A percentile compares a stretch with the other conserved stretches of the same genome.
Evolutionary conservation across 2,329 filamentous ascomycete species (phyloP).

Genomic region (Tolypocladium capitatum): DNA sequence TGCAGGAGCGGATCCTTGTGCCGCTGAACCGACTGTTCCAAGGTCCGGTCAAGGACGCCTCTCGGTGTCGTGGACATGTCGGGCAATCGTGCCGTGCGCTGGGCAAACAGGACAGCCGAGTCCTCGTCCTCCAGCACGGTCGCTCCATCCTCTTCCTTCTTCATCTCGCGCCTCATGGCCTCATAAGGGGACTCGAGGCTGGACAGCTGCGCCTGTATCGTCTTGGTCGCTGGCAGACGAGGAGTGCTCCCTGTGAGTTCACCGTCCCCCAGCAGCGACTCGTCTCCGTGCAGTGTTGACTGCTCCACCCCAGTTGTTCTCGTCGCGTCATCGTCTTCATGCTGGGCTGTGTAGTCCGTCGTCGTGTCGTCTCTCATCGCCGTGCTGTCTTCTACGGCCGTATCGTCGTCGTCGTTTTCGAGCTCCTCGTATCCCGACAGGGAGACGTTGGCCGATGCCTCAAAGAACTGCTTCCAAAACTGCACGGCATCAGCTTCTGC

Average conservation of each 20-base stretch:
- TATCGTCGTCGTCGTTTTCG: constrained; percentile 56
- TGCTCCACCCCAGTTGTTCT: constrained; percentile 18
- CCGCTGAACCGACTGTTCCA: constrained; percentile 21
- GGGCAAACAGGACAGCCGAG: constrained; percentile 35
- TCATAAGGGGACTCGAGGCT: constrained; percentile 68
- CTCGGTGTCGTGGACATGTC: constrained; percentile 52
- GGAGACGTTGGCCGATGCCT: constrained; percentile 93
- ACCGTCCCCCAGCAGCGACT: constrained; percentile 55
- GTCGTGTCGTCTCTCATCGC: constrained; percentile 43
- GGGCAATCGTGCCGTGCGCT: constrained; percentile 41
- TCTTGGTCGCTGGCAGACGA: constrained; percentile 38
- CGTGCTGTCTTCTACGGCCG: constrained; percentile 35
- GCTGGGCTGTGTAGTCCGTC: constrained; percentile 31
- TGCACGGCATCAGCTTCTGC: constrained; percentile 19
- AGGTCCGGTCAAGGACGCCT: constrained; percentile 18
- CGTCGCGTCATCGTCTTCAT: constrained; percentile 21
- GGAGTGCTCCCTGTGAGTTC: constrained; percentile 56
- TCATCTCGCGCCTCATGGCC: constrained; percentile 53
- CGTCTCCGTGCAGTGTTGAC: constrained; percentile 33
- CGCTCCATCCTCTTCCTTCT: constrained; percentile 27
- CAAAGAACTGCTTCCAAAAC: constrained; percentile 99
- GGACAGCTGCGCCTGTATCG: constrained; percentile 40
- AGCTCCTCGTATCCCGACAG: constrained; percentile 87
- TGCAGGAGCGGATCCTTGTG: constrained; percentile 70
- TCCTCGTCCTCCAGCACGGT: constrained; percentile 26